Evolutionary conservation across 2,329 filamentous ascomycete genomes (phyloP).

Genomic region (Sphaerulina vaccinii): DNA sequence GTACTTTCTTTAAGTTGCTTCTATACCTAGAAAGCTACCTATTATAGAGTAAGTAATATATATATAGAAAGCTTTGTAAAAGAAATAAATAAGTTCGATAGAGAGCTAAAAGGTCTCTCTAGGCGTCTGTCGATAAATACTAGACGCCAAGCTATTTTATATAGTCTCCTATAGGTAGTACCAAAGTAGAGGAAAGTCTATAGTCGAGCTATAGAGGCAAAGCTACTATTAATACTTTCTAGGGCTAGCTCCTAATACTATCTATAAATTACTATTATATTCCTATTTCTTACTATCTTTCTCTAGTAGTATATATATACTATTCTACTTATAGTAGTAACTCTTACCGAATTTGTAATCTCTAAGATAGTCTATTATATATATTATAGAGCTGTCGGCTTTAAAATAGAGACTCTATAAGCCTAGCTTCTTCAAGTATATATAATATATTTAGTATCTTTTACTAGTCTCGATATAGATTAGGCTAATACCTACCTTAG

Average conservation of each 20-base stretch:
- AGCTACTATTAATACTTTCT: too few relatives aligned
- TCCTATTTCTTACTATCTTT: neutral
- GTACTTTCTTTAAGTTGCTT: neutral
- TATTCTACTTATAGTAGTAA: neutral
- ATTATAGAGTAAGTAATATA: too few relatives aligned
- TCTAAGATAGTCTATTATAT: neutral
- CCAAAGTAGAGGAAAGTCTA: too few relatives aligned
- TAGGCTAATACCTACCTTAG: neutral
- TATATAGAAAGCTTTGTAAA: too few relatives aligned
- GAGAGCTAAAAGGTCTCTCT: too few relatives aligned
- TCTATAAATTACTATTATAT: neutral
- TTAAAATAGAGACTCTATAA: neutral
- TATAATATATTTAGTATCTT: neutral
- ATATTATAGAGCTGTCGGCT: neutral
- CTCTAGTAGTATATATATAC: neutral
- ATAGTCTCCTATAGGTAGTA: too few relatives aligned
- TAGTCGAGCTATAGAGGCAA: too few relatives aligned
- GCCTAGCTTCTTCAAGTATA: neutral
- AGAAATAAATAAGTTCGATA: too few relatives aligned
- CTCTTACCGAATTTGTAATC: neutral
- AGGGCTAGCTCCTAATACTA: too few relatives aligned
- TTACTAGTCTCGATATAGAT: neutral
- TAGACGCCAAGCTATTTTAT: too few relatives aligned
- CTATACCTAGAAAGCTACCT: neutral
- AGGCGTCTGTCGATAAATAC: too few relatives aligned